Evolutionary conservation across 2,329 filamentous ascomycete species (phyloP).

Genomic region (Lecanoromycetidae sp.): DNA sequence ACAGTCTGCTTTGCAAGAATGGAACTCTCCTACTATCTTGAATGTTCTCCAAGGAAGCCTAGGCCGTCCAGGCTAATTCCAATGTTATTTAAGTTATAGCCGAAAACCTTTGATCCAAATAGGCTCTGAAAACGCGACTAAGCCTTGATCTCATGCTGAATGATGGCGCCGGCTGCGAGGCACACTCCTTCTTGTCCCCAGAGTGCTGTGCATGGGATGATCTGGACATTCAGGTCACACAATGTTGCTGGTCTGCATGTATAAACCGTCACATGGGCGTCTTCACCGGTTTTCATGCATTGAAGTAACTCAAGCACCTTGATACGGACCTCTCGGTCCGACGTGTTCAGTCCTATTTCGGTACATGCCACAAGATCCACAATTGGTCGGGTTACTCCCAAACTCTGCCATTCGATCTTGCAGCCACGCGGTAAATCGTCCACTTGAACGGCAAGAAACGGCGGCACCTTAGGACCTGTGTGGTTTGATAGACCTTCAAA

Average conservation of each 20-base stretch:
- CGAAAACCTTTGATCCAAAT: no score
- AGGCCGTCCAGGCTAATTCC: no score
- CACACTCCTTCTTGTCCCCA: constrained; percentile 28
- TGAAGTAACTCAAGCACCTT: not conserved
- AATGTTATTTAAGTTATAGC: no score
- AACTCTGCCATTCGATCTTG: constrained; percentile 72
- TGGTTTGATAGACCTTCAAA: constrained; percentile 25
- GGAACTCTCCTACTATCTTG: no score
- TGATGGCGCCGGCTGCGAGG: constrained; percentile 27
- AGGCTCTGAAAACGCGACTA: no score
- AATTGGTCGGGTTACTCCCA: constrained; percentile 40
- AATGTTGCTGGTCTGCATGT: not conserved
- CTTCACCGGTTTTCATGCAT: not conserved
- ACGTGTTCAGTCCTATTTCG: not conserved
- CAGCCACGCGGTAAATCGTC: constrained; percentile 61
- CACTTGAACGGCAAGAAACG: constrained; percentile 65
- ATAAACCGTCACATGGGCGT: constrained; percentile 9
- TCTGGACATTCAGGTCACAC: constrained; percentile 22
- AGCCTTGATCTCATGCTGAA: constrained; percentile 4
- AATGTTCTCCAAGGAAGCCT: no score
- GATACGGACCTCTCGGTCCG: not conserved
- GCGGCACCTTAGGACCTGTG: constrained; percentile 36
- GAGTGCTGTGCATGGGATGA: constrained; percentile 32
- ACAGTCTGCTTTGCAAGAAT: no score
- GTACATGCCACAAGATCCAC: not conserved